Evolutionary conservation across 306 rosid species (phyloP), one percentile per base, ranked within the genome.

Genomic region (Betula pendula): DNA sequence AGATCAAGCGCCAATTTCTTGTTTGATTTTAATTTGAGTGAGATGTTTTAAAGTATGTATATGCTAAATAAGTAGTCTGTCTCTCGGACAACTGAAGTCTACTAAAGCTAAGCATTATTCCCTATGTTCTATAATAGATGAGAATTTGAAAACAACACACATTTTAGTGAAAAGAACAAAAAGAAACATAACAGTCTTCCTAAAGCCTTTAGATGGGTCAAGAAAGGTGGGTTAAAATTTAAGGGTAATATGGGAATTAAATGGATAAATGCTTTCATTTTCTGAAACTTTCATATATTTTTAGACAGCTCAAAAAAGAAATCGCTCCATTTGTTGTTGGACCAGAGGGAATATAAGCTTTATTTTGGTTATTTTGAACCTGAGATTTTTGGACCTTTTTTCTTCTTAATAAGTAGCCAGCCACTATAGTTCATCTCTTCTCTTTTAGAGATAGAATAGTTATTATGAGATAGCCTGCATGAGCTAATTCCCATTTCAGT

Each of bases 331-430:
- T 20, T 52, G 22, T 52, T 52, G 15, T 52, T 52, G 58, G 19
- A 20, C 9, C 8, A 8, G 58, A 17, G 58, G 24, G 63, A n/a
- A 3, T 17, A 35, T 35, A 67, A 15, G 50, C 38, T 31, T 47
- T 72, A 11, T 51, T 60, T 51, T 69, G 71, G 9, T 79, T 79
- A 31, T 52, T 70, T 45, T 59, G 71, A 38, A 71, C 60, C 56
- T 71, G 70, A 42, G 20, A 11, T 58, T 48, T 48, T 20, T 44
- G 60, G 68, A 65, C 25, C 43, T 60, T 19, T 65, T n/a, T 70
- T 45, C 49, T 77, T 69, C 63, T 56, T 27, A 22, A 4, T 56
- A 11, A 20, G 15, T 24, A 24, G 63, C 33, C 63, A 22, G 63
- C 70, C 8, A 65, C 27, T 65, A 3, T 65, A 38, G 19, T 38